phyloP scores from a whole-genome alignment of 2,329 filamentous ascomycete genomes.

The Xylaria sp. region DNA sequence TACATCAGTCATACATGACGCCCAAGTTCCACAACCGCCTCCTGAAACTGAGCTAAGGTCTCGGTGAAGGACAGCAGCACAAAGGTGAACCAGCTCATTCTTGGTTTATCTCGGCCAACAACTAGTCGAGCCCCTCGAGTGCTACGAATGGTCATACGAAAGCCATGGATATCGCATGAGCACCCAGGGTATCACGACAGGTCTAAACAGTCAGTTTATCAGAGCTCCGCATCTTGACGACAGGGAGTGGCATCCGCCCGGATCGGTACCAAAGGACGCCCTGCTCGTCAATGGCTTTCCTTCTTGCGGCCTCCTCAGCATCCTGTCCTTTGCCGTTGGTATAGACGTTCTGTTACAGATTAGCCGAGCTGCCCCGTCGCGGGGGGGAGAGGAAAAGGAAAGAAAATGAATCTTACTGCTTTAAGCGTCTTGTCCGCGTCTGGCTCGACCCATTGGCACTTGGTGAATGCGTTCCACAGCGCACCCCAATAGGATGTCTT shows the following conservation, averaged over 20 bases:
- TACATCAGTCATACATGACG: not conserved
- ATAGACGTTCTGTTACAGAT: conserved; percentile 21
- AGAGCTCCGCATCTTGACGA: conserved; percentile 26
- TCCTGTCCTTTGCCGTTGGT: not conserved
- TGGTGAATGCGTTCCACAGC: conserved; percentile 59
- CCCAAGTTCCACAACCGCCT: not conserved
- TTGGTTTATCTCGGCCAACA: not conserved
- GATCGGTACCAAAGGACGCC: conserved; percentile 36
- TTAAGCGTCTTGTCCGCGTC: conserved; percentile 47
- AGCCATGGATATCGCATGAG: too few species aligned
- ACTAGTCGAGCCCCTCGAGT: not conserved
- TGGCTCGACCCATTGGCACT: conserved; percentile 60
- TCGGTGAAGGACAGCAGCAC: not conserved
- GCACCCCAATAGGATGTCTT: conserved; percentile 57
- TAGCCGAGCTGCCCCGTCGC: not conserved
- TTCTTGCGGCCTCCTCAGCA: conserved; percentile 1
- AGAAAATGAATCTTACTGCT: conserved; percentile 31
- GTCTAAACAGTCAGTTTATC: conserved; percentile 6
- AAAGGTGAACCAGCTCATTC: not conserved
- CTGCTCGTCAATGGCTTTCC: conserved; percentile 25
- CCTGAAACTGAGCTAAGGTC: not conserved
- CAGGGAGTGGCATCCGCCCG: conserved; percentile 29
- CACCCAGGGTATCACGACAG: not conserved
- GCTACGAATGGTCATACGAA: not conserved
- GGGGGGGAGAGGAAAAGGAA: not conserved